Percentiles rank a stretch among this genome's conserved stretches.
Evolutionary conservation across 2,329 filamentous ascomycete genomes (phyloP).

Genomic region (Xylaria sp.): DNA sequence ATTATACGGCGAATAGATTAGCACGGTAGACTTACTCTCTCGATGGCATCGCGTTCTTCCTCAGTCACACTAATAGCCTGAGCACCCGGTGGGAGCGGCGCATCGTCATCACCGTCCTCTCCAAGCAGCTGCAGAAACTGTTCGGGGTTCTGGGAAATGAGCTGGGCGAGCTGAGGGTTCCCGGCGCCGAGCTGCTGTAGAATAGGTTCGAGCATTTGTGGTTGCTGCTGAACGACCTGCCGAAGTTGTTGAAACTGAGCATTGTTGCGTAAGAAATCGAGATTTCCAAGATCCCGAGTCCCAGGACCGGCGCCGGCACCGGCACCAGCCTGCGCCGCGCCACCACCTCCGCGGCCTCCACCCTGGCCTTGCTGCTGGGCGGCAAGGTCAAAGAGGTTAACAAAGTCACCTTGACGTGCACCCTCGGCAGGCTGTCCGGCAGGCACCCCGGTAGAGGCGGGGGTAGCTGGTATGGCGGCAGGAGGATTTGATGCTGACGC

Average conservation of each 20-base stretch:
- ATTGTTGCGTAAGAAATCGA: conserved; percentile 95
- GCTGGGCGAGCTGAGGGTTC: conserved; percentile 91
- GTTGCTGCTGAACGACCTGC: conserved; percentile 96
- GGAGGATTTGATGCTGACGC: conserved; percentile 50
- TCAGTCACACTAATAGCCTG: conserved; percentile 93
- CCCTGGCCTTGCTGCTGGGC: conserved; percentile 73
- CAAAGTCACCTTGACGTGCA: conserved; percentile 62
- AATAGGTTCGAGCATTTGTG: conserved; percentile 98
- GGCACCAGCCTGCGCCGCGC: conserved; percentile 54
- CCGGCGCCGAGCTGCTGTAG: conserved; percentile 94
- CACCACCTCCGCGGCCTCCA: conserved; percentile 55
- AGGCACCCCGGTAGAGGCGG: conserved; percentile 43
- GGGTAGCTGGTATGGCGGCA: conserved; percentile 55
- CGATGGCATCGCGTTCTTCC: conserved; percentile 96
- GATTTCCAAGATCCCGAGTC: conserved; percentile 71
- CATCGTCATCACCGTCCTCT: conserved; percentile 87
- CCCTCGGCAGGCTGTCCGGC: conserved; percentile 55
- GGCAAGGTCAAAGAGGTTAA: conserved; percentile 94
- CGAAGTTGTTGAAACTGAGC: conserved; percentile 98
- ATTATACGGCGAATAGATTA: conserved; percentile 15
- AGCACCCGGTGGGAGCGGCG: conserved; percentile 84
- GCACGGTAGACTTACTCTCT: conserved; percentile 73
- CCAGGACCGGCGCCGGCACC: conserved; percentile 63
- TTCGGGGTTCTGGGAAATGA: conserved; percentile 92
- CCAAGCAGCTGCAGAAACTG: conserved; percentile 92